phyloP scores from a whole-genome alignment of 2,329 filamentous ascomycete genomes.

The Tolypocladium guangdongense region DNA sequence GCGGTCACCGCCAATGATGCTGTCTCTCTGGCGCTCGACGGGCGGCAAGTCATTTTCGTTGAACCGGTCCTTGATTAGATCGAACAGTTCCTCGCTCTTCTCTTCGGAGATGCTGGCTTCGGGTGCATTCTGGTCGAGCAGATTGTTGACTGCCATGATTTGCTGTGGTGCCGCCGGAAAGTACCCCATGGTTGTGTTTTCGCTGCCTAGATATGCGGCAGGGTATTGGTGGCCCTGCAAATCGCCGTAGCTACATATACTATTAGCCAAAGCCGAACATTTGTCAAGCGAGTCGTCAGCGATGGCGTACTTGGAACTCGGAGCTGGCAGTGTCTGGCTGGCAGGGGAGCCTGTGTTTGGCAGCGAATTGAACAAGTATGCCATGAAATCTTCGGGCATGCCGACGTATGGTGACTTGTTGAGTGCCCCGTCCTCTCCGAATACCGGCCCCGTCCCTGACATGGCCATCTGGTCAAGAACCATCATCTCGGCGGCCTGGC shows the following conservation, averaged over 20 bases:
- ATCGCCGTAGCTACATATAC: slow-evolving; percentile 38
- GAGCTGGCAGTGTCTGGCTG: slow-evolving; percentile 35
- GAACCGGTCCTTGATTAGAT: slow-evolving; percentile 72
- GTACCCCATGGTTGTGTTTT: slow-evolving; percentile 39
- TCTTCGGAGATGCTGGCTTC: slow-evolving; percentile 77
- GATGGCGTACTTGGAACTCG: slow-evolving; percentile 33
- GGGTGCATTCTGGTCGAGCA: slow-evolving; percentile 69
- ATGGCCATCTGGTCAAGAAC: slow-evolving; percentile 51
- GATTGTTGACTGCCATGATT: slow-evolving; percentile 80
- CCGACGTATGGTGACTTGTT: slow-evolving; percentile 77
- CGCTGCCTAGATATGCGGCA: slow-evolving; percentile 36
- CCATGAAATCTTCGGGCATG: slow-evolving; percentile 79
- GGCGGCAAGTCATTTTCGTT: slow-evolving; percentile 69
- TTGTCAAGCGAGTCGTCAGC: not conserved
- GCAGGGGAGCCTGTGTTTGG: slow-evolving; percentile 13
- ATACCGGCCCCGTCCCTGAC: slow-evolving; percentile 69
- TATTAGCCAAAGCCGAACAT: slow-evolving; percentile 11
- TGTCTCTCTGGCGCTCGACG: slow-evolving; percentile 63
- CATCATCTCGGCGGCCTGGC: slow-evolving; percentile 43
- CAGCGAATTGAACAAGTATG: slow-evolving; percentile 62
- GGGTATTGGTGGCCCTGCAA: slow-evolving; percentile 28
- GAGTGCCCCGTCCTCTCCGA: slow-evolving; percentile 66
- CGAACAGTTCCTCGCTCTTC: slow-evolving; percentile 73
- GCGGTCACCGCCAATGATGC: slow-evolving; percentile 68
- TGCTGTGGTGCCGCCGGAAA: slow-evolving; percentile 57